Percentiles rank a stretch among this genome's conserved stretches.
Evolutionary conservation across 257 asterid species (phyloP).

Genomic region (Ehretia macrophylla): DNA sequence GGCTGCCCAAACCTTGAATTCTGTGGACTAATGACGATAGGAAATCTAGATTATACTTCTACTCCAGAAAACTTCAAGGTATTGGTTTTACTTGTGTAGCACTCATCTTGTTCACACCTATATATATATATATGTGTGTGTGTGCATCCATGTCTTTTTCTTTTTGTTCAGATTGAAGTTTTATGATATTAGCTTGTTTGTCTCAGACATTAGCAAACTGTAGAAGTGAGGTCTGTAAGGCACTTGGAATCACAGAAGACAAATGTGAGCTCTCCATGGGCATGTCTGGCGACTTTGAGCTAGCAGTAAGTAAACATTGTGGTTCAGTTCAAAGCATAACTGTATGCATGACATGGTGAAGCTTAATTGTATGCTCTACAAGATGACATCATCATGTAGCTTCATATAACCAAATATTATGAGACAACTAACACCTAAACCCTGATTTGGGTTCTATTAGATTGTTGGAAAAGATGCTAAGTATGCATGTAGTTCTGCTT

Average conservation of each 20-base stretch:
- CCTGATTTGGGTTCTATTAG: too few species aligned
- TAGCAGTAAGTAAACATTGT: conserved; percentile 60
- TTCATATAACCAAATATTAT: too few species aligned
- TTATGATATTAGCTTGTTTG: conserved; percentile 17
- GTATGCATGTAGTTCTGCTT: too few species aligned
- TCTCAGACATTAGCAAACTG: conserved; percentile 74
- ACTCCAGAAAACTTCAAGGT: conserved; percentile 99
- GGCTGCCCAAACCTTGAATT: conserved; percentile 85
- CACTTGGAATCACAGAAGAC: conserved; percentile 65
- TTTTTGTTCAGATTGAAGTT: conserved; percentile 3
- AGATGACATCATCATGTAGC: too few species aligned
- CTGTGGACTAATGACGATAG: conserved; percentile 93
- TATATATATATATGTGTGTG: too few species aligned
- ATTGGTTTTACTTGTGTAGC: conserved; percentile 3
- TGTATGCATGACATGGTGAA: too few species aligned
- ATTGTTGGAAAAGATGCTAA: too few species aligned
- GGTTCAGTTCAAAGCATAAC: not conserved
- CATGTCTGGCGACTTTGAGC: conserved; percentile 97
- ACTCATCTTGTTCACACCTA: not conserved
- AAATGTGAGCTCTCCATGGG: conserved; percentile 92
- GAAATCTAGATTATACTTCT: conserved; percentile 93
- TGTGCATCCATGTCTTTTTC: not conserved
- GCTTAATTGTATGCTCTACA: too few species aligned
- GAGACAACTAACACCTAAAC: too few species aligned
- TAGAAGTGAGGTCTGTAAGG: conserved; percentile 73